Evolutionary conservation across 257 asterid genomes (phyloP).

Genomic region (Euphrasia confusa): DNA sequence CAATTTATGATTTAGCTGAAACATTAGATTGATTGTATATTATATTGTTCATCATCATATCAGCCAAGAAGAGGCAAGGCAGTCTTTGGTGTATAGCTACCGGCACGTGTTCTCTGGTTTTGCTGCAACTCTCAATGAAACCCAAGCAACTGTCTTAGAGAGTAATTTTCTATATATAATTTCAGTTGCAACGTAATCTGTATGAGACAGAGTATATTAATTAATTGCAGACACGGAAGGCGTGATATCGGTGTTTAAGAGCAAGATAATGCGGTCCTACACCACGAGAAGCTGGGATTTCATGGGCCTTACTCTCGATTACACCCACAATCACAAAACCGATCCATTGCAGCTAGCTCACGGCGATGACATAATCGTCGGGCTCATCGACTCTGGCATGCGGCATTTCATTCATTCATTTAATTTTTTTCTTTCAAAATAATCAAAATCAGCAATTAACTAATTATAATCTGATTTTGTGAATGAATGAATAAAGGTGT

Average conservation of each 20-base stretch:
- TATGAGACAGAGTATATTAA: not conserved
- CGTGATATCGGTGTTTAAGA: slow-evolving; percentile 55
- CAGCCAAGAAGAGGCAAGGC: slow-evolving; percentile 51
- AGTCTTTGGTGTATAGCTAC: slow-evolving; percentile 58
- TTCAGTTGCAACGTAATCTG: not conserved
- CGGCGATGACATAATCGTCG: slow-evolving; percentile 47
- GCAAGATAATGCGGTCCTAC: slow-evolving; percentile 36
- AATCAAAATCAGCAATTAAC: not conserved
- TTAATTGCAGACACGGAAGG: slow-evolving; percentile 42
- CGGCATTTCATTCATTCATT: no score
- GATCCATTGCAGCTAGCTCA: slow-evolving; percentile 36
- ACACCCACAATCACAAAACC: slow-evolving; percentile 18
- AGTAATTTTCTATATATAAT: slow-evolving; percentile 26
- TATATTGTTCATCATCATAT: no score
- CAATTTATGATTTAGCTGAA: no score
- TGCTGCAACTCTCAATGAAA: slow-evolving; percentile 47
- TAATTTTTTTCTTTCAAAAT: no score
- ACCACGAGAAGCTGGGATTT: slow-evolving; percentile 80
- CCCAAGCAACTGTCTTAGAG: slow-evolving; percentile 44
- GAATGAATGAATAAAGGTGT: slow-evolving; percentile 32
- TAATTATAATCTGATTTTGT: not conserved
- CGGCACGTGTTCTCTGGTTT: slow-evolving; percentile 55
- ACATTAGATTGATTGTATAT: not conserved
- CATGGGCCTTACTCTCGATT: slow-evolving; percentile 46
- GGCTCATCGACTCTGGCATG: slow-evolving; percentile 43